These are phyloP conservation scores for Gliomastix tumulicola DNA, from an alignment of 2,329 filamentous ascomycete species.

Conservation along the genomic window DNA sequence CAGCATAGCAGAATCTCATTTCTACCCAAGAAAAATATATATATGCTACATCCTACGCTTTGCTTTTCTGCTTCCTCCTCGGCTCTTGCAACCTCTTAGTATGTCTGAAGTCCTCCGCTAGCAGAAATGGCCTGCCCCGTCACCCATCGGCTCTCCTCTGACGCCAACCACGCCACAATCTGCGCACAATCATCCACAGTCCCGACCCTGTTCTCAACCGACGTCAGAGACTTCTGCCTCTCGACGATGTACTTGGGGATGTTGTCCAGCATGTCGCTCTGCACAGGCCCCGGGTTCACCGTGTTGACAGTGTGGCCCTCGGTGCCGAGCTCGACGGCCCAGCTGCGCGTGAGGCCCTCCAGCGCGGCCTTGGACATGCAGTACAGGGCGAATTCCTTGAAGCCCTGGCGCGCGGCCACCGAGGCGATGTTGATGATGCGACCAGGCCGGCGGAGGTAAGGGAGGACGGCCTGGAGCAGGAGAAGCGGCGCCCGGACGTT, in stretches of 20 bases:
- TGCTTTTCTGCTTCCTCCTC: too few species aligned
- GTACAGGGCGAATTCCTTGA: slow-evolving; percentile 41
- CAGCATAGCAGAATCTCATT: too few species aligned
- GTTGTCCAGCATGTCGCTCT: slow-evolving; percentile 49
- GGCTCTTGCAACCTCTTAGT: too few species aligned
- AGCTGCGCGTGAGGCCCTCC: slow-evolving; percentile 51
- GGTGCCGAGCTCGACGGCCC: slow-evolving; percentile 50
- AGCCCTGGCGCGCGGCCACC: slow-evolving; percentile 40
- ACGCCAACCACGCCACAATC: slow-evolving; percentile 48
- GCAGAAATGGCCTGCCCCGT: slow-evolving; percentile 49
- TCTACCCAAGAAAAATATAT: too few species aligned
- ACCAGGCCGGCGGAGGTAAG: slow-evolving; percentile 34
- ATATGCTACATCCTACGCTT: too few species aligned
- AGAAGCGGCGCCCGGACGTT: slow-evolving; percentile 50
- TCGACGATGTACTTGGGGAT: slow-evolving; percentile 41
- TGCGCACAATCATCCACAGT: slow-evolving; percentile 46
- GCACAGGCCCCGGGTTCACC: slow-evolving; percentile 51
- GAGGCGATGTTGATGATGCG: slow-evolving; percentile 55
- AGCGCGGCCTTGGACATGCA: slow-evolving; percentile 51
- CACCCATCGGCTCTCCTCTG: slow-evolving; percentile 39
- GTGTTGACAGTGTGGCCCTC: slow-evolving; percentile 54
- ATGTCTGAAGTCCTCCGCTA: too few species aligned
- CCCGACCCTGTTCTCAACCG: slow-evolving; percentile 42
- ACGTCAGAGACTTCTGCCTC: slow-evolving; percentile 41
- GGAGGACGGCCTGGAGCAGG: slow-evolving; percentile 44